phyloP scores from a whole-genome alignment of 768 basidiomycete genomes.

The Boletellus ananas region DNA sequence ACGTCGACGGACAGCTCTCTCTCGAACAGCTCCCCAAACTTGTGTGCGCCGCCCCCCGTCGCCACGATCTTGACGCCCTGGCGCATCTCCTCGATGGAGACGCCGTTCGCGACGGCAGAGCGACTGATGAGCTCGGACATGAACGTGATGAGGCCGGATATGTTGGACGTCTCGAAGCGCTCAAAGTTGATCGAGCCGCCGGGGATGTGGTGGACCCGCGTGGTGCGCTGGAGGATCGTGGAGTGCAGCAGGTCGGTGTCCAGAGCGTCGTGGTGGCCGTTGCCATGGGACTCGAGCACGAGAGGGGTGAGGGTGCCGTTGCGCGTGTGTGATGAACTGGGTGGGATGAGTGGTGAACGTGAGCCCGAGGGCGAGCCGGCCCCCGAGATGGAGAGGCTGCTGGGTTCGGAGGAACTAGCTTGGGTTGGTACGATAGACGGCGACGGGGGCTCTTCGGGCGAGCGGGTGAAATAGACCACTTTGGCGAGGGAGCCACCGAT shows the following conservation, averaged over 20 bases:
- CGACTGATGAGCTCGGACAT: conserved; percentile 82
- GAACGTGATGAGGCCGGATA: conserved; percentile 80
- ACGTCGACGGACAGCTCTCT: conserved; percentile 80
- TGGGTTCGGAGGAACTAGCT: conserved; percentile 49
- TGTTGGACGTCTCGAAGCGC: conserved; percentile 91
- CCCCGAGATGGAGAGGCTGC: conserved; percentile 40
- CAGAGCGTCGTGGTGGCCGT: conserved; percentile 25
- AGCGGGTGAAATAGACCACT: conserved; percentile 97
- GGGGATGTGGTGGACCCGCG: conserved; percentile 67
- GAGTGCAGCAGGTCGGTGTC: conserved; percentile 51
- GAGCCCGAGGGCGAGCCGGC: conserved; percentile 23
- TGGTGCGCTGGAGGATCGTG: conserved; percentile 63
- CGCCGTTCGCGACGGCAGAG: conserved; percentile 81
- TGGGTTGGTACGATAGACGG: conserved; percentile 62
- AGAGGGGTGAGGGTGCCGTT: conserved; percentile 83
- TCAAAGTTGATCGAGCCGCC: conserved; percentile 98
- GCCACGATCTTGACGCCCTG: conserved; percentile 94
- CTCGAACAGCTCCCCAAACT: conserved; percentile 81
- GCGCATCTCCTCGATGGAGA: conserved; percentile 88
- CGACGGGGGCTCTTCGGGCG: conserved; percentile 78
- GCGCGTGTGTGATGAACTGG: conserved; percentile 34
- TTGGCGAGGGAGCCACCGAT: conserved; percentile 97
- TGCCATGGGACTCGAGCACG: conserved; percentile 53
- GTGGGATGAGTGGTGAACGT: conserved; percentile 25
- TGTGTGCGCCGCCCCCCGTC: conserved; percentile 96